These are phyloP conservation scores for Luvunga scandens DNA, from an alignment of 345 rosid species.

Conservation along the genomic window DNA sequence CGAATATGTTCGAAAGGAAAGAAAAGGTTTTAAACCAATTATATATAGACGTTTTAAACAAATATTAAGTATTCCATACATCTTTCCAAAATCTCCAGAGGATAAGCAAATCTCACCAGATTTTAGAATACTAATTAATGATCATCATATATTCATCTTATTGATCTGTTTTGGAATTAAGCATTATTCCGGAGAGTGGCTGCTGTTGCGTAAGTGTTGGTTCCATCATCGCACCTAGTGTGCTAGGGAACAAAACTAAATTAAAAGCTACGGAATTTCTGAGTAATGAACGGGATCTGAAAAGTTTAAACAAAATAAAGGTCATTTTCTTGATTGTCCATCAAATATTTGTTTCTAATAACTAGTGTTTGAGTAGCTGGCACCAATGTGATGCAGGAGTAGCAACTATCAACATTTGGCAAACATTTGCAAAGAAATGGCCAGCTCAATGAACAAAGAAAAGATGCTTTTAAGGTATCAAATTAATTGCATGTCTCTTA, in stretches of 20 bases:
- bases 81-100: conserved; percentile 29
- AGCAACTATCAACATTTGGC: conserved; percentile 34
- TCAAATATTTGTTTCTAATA: conserved; percentile 14
- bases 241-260: conserved; percentile 11
- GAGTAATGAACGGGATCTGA: not conserved
- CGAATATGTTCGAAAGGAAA: conserved; percentile 24
- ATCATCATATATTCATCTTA: not conserved
- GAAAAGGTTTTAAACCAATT: not conserved
- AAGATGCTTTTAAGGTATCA: conserved; percentile 27
- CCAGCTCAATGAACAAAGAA: conserved; percentile 20
- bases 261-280: not conserved
- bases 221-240: conserved; percentile 36
- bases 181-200: conserved; percentile 5
- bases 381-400: conserved; percentile 25
- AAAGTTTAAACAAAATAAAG: not conserved
- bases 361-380: conserved; percentile 34
- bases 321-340: conserved; percentile 33
- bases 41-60: not conserved
- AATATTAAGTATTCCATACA: conserved; percentile 5
- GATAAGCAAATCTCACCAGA: conserved; percentile 32
- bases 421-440: conserved; percentile 27
- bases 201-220: conserved; percentile 3
- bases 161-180: not conserved
- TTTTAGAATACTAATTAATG: conserved; percentile 1
- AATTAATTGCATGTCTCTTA: conserved; percentile 20